Percentiles rank a stretch among this genome's conserved stretches.
Evolutionary conservation across 495 filamentous ascomycete genomes (phyloP).

Genomic region (Penicillium dipodomyicola): DNA sequence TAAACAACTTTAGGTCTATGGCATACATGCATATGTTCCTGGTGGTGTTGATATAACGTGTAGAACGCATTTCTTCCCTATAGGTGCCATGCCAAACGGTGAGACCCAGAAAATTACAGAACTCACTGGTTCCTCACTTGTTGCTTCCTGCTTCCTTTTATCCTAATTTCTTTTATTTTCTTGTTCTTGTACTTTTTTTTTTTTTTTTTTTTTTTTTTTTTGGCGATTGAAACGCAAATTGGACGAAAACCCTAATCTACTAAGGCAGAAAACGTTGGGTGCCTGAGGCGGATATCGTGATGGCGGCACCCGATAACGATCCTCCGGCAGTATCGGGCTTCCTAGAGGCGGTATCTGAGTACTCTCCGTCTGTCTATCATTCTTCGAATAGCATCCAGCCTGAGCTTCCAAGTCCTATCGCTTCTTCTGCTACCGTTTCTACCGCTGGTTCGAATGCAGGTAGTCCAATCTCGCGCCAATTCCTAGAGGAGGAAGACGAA

Average conservation of each 20-base stretch:
- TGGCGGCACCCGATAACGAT: constrained; percentile 2
- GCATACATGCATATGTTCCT: background rate
- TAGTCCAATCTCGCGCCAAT: constrained; percentile 16
- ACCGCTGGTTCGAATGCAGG: background rate
- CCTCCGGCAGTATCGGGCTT: background rate
- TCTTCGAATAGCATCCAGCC: background rate
- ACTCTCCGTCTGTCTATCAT: background rate
- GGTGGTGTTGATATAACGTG: background rate
- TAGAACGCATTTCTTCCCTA: background rate
- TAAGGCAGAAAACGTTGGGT: background rate
- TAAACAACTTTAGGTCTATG: background rate
- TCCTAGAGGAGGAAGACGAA: constrained; percentile 15
- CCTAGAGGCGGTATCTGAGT: constrained; percentile 5
- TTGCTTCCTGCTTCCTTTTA: background rate
- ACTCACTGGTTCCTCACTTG: background rate
- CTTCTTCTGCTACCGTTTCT: background rate
- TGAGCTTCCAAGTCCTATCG: background rate
- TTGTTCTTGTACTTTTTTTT: too few species aligned
- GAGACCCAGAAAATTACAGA: background rate
- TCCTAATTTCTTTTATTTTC: background rate
- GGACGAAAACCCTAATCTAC: background rate
- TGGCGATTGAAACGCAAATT: background rate
- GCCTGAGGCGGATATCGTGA: background rate
- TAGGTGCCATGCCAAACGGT: background rate
- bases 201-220: background rate